Conservation (phyloP, 768 basidiomycete genomes). For the Boletus speciosus region DNA sequence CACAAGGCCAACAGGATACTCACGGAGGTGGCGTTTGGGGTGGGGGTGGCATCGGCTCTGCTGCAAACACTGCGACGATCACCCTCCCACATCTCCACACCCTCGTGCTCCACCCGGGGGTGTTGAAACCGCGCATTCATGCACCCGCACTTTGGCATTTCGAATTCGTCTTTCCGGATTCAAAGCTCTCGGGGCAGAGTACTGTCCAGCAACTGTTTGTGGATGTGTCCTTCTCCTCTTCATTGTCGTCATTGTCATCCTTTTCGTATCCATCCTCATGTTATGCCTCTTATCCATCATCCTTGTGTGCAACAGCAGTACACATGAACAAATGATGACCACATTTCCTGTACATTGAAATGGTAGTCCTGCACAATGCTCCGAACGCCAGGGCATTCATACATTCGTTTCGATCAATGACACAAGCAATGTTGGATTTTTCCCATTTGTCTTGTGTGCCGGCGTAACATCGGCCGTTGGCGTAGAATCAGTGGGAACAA, state of each 20-base stretch:
- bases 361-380: conserved; percentile 25
- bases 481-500: not conserved
- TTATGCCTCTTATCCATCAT: not conserved
- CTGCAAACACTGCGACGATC: no score
- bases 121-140: conserved; percentile 30
- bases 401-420: conserved; percentile 24
- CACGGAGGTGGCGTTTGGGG: no score
- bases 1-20: no score
- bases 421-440: conserved; percentile 22
- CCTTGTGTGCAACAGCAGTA: not conserved
- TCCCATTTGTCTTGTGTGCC: conserved; percentile 16
- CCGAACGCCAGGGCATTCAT: conserved; percentile 25
- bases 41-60: no score
- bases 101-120: conserved; percentile 28
- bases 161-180: conserved; percentile 32
- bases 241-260: not conserved
- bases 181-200: conserved; percentile 26
- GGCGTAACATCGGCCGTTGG: not conserved
- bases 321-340: conserved; percentile 13
- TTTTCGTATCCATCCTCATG: not conserved
- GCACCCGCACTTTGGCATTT: conserved; percentile 30
- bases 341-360: conserved; percentile 28
- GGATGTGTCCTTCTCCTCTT: conserved; percentile 1
- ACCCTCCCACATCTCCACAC: conserved; percentile 19
- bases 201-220: conserved; percentile 25